Evolutionary conservation across 805 yeast genomes (phyloP), one percentile per base, ranked within the genome.

Genomic region (Wickerhamomyces pijperi): DNA sequence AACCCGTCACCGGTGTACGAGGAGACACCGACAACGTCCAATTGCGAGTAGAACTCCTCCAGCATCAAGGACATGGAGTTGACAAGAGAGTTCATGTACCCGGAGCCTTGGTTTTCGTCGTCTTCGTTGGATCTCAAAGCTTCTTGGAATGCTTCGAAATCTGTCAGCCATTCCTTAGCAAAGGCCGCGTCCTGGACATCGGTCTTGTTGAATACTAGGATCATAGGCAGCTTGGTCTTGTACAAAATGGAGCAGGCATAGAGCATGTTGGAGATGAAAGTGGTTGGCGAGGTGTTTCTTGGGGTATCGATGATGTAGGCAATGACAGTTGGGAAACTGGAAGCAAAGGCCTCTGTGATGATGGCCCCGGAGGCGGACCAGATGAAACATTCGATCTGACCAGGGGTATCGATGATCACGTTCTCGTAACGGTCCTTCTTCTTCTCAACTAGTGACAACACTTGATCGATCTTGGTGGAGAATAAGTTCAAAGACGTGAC

Each of bases 281-380:
- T 92, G 0, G 96, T 83, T 34, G 98, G 98, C 2, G 94, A 79
- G 2, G 94, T 67, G 44, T 88, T 82, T 57, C 98, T 72, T 37
- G 98, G 98, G 1, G 98, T 92, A 56, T 92, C 99, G 20, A 92
- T 92, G 45, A 92, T 80, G 58, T 92, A 92, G 0, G 97, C 97
- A 46, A 92, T 76, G 20, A 92, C 85, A 0, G 98, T 92, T 15
- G 99, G 99, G 58, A 86, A 85, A 4, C 94, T 77, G 0, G 95
- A 82, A 1, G 97, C 98, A 63, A 92, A 84, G 0, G 97, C 87
- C 56, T 92, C 98, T 1, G 97, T 90, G 42, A 92, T 82, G 45
- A 92, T 92, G 18, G 96, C 74, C 12, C 99, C 99, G 18, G 95
- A 83, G 0, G 98, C 98, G 35, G 94, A 80, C 98, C 99, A 92